Evolutionary conservation across 768 basidiomycete genomes (phyloP).

Genomic region (Rubroboletus pulcherrimus): DNA sequence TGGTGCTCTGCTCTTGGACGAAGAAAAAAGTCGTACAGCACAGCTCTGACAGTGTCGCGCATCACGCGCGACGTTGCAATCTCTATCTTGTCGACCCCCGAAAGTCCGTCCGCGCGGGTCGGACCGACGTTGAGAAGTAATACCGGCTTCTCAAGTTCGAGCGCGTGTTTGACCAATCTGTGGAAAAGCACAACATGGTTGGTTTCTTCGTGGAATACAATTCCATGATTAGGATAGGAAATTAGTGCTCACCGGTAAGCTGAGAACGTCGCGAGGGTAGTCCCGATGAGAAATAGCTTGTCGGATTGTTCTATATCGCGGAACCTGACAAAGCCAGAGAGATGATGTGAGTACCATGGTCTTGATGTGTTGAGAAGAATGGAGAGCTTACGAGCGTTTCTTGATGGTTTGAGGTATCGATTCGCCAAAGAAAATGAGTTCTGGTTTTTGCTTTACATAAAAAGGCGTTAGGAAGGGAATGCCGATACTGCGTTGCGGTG

Average conservation of each 20-base stretch:
- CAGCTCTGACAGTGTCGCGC: conserved; percentile 53
- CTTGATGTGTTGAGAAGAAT: neutral
- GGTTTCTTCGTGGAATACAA: neutral
- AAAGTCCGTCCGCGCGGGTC: conserved; percentile 71
- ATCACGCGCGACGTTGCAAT: conserved; percentile 71
- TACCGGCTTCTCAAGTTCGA: conserved; percentile 71
- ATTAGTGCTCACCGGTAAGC: conserved; percentile 62
- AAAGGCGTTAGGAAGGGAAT: conserved; percentile 20
- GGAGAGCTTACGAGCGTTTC: conserved; percentile 60
- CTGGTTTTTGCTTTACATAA: conserved; percentile 61
- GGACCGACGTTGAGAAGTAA: conserved; percentile 86
- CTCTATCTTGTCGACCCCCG: conserved; percentile 76
- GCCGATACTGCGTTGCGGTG: neutral
- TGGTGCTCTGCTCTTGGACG: neutral
- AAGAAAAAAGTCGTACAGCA: conserved; percentile 50
- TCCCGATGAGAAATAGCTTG: conserved; percentile 77
- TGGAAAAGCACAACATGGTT: neutral
- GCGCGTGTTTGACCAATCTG: conserved; percentile 77
- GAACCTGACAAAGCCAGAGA: conserved; percentile 39
- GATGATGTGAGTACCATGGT: neutral
- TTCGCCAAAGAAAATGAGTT: conserved; percentile 88
- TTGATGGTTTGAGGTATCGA: conserved; percentile 65
- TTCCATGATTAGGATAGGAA: neutral
- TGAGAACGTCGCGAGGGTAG: conserved; percentile 90
- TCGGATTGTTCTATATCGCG: conserved; percentile 56